Evolutionary conservation across 768 basidiomycete species (phyloP).

Genomic region (Clitopilus hobsonii): DNA sequence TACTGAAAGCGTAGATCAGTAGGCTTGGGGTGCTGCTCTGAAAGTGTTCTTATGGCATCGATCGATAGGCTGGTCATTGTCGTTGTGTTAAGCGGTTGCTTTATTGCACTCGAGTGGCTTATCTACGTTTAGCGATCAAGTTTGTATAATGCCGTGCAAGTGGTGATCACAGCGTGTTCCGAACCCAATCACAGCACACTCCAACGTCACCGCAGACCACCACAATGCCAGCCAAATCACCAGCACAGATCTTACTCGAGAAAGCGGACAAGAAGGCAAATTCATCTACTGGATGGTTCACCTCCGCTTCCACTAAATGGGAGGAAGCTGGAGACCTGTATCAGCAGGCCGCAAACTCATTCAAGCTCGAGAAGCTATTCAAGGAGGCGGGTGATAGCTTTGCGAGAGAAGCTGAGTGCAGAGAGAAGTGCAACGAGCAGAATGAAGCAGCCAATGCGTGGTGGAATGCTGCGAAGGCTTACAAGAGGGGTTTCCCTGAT

Average conservation of each 20-base stretch:
- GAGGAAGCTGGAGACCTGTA: constrained; percentile 97
- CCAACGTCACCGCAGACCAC: constrained; percentile 6
- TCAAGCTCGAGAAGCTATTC: constrained; percentile 89
- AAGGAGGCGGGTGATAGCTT: constrained; percentile 91
- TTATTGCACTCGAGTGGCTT: neutral
- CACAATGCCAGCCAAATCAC: constrained; percentile 71
- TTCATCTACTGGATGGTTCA: constrained; percentile 85
- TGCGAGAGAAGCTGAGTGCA: constrained; percentile 90
- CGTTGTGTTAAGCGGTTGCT: neutral
- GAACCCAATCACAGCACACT: constrained; percentile 5
- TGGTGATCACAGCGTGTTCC: constrained; percentile 6
- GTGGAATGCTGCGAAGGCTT: constrained; percentile 98
- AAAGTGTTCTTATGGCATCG: constrained; percentile 41
- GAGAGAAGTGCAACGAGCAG: constrained; percentile 79
- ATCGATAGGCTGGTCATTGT: constrained; percentile 33
- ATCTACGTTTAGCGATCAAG: neutral
- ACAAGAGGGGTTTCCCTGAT: constrained; percentile 84
- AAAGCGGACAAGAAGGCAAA: constrained; percentile 92
- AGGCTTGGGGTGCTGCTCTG: constrained; percentile 71
- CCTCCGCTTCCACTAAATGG: constrained; percentile 74
- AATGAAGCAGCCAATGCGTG: constrained; percentile 98
- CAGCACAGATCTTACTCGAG: constrained; percentile 69
- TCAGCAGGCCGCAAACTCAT: constrained; percentile 90
- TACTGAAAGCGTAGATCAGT: constrained; percentile 69
- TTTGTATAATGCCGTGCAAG: constrained; percentile 1